phyloP scores from a whole-genome alignment of 2,329 filamentous ascomycete genomes.

The Helminthosporium solani region DNA sequence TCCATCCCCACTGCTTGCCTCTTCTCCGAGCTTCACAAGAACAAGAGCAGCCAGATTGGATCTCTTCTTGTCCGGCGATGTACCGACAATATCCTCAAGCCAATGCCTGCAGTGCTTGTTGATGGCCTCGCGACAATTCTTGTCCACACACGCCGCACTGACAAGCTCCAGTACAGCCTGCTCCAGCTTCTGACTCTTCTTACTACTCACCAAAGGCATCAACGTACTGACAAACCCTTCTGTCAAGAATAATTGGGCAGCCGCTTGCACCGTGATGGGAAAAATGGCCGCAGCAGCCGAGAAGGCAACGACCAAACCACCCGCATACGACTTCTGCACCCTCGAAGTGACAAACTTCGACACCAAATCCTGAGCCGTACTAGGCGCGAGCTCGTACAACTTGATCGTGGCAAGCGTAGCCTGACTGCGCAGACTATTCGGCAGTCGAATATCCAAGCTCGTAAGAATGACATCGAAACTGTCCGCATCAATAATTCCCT shows the following conservation, averaged over 20 bases:
- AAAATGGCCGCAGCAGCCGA: conserved; percentile 89
- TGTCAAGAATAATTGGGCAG: conserved; percentile 77
- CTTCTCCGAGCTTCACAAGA: conserved; percentile 57
- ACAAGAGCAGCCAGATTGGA: conserved; percentile 54
- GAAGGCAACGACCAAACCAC: conserved; percentile 88
- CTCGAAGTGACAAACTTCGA: conserved; percentile 72
- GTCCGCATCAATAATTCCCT: conserved; percentile 67
- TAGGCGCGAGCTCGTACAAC: conserved; percentile 74
- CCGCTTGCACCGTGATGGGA: conserved; percentile 75
- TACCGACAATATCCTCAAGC: conserved; percentile 80
- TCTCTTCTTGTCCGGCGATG: conserved; percentile 62
- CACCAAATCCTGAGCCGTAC: conserved; percentile 69
- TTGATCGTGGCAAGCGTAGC: conserved; percentile 80
- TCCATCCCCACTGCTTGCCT: conserved; percentile 29
- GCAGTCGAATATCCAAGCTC: conserved; percentile 80
- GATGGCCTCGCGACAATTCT: conserved; percentile 77
- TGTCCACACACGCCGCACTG: conserved; percentile 86
- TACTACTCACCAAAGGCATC: conserved; percentile 72
- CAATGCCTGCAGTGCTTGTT: conserved; percentile 82
- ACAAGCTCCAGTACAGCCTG: conserved; percentile 84
- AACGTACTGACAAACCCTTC: conserved; percentile 82
- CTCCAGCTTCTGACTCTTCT: conserved; percentile 83
- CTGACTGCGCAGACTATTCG: conserved; percentile 72
- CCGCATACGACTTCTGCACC: conserved; percentile 72
- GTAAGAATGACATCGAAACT: conserved; percentile 83